A percentile compares a stretch with the other conserved stretches of the same genome.
phyloP scores from a whole-genome alignment of 169 alveolate genomes.

The Cryptosporidium canis region DNA sequence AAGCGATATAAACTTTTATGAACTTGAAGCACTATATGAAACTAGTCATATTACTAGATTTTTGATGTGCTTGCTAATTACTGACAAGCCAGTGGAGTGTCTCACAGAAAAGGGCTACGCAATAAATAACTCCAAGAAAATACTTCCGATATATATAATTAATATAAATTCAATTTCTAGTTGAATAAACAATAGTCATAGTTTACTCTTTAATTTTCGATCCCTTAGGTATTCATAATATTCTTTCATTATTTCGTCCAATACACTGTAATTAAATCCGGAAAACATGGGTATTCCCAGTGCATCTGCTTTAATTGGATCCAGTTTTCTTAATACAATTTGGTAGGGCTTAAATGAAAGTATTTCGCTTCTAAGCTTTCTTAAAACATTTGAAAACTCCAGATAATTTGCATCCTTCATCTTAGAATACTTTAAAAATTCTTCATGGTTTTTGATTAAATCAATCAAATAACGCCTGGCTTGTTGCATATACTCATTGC shows the following conservation, averaged over 20 bases:
- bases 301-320: slow-evolving; percentile 70
- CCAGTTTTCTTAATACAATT: slow-evolving; percentile 39
- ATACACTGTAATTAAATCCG: slow-evolving; percentile 12
- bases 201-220: neutral
- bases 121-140: neutral
- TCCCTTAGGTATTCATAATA: slow-evolving; percentile 23
- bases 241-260: slow-evolving; percentile 23
- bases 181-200: neutral
- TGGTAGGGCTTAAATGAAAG: slow-evolving; percentile 55
- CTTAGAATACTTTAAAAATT: slow-evolving; percentile 4
- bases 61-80: slow-evolving; percentile 32
- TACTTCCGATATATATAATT: slow-evolving; percentile 61
- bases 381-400: neutral
- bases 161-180: neutral
- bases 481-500: slow-evolving; percentile 29
- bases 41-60: slow-evolving; percentile 25
- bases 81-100: neutral
- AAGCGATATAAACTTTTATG: neutral
- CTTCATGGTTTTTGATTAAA: slow-evolving; percentile 8
- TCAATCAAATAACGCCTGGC: slow-evolving; percentile 42
- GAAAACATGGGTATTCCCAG: slow-evolving; percentile 67
- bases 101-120: neutral
- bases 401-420: neutral
- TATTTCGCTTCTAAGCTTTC: slow-evolving; percentile 26
- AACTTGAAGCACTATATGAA: neutral